phyloP scores from a whole-genome alignment of 2,329 filamentous ascomycete species.

The Penicillium glabrum region DNA sequence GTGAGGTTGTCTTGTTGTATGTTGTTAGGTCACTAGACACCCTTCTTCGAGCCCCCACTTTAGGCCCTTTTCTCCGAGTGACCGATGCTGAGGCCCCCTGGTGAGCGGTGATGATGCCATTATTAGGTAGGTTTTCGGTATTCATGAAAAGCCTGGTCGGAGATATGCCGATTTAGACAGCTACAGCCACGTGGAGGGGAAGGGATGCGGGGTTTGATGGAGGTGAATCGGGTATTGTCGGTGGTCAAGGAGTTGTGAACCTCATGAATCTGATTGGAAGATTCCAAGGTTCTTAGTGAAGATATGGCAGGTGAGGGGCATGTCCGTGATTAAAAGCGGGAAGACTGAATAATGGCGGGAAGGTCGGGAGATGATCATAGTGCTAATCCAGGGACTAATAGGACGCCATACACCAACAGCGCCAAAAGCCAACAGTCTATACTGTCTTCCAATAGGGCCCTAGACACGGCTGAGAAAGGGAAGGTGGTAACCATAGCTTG shows the following conservation, averaged over 20 bases:
- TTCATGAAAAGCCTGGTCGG: background rate
- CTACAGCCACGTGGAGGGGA: conserved; percentile 3
- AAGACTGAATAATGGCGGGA: conserved; percentile 1
- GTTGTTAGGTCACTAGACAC: background rate
- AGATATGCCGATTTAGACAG: background rate
- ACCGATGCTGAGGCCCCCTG: background rate
- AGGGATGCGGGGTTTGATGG: conserved; percentile 8
- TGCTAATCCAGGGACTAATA: background rate
- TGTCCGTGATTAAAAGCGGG: background rate
- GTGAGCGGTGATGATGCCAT: background rate
- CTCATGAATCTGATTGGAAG: background rate
- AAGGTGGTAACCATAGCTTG: background rate
- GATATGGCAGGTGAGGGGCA: background rate
- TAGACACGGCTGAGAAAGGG: background rate
- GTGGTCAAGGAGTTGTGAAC: background rate
- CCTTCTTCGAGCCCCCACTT: background rate
- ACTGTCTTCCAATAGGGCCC: background rate
- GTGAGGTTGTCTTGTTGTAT: background rate
- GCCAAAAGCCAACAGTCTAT: background rate
- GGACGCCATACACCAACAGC: background rate
- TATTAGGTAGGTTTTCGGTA: background rate
- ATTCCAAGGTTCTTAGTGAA: background rate
- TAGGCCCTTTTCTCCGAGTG: background rate
- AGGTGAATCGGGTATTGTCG: conserved; percentile 8
- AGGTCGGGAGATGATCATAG: background rate